These are phyloP conservation scores for Cladosporium sp. DNA, from an alignment of 2,329 filamentous ascomycete genomes.

Conservation along the genomic window DNA sequence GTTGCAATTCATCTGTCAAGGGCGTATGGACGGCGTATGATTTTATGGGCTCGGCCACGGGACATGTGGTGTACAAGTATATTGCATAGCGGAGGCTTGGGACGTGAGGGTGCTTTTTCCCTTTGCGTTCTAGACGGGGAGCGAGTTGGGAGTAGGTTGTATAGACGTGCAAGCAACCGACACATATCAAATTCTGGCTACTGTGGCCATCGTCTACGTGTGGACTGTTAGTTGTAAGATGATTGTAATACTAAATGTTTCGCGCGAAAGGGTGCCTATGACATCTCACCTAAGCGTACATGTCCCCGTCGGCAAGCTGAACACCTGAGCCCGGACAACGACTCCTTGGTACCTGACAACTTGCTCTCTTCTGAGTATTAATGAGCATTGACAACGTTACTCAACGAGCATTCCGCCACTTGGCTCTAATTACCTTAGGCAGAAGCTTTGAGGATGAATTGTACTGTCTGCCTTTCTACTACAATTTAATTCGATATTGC, in stretches of 20 bases:
- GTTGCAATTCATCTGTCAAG: neutral
- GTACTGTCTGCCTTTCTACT: neutral
- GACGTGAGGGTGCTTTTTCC: neutral
- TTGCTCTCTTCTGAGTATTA: neutral
- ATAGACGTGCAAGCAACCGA: constrained; percentile 16
- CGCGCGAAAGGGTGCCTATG: neutral
- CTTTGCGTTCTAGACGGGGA: neutral
- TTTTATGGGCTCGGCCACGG: constrained; percentile 1
- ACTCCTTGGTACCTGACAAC: neutral
- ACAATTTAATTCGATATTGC: neutral
- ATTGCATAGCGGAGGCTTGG: constrained; percentile 18
- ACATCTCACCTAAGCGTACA: neutral
- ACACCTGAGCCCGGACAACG: neutral
- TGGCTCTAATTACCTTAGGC: neutral
- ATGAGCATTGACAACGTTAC: neutral
- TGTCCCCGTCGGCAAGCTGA: neutral
- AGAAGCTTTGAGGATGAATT: constrained; percentile 6
- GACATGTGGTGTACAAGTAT: constrained; percentile 12
- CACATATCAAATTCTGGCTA: neutral
- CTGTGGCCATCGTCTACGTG: neutral
- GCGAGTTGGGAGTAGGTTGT: constrained; percentile 12
- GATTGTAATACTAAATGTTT: neutral
- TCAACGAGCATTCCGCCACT: neutral
- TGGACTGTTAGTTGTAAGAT: neutral
- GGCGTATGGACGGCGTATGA: constrained; percentile 11